Evolutionary conservation across 2,329 filamentous ascomycete genomes (phyloP).

Genomic region (Diaporthe vexans): DNA sequence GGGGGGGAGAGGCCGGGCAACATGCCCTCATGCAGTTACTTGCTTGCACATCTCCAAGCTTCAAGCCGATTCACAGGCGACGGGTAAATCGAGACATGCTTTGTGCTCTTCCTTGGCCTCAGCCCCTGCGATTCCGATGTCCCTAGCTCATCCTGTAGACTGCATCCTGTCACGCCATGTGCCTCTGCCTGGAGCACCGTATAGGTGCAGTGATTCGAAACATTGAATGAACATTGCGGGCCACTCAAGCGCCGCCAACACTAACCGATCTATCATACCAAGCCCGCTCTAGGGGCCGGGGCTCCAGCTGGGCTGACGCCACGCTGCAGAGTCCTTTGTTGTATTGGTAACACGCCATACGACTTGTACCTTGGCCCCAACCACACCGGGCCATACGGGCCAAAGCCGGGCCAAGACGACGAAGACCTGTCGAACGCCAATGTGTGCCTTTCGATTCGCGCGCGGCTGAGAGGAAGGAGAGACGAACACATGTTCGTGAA

Average conservation of each 20-base stretch:
- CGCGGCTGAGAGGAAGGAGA: not conserved
- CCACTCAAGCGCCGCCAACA: not conserved
- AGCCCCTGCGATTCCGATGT: not conserved
- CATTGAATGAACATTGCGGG: not conserved
- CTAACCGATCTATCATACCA: not conserved
- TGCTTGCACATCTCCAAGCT: not conserved
- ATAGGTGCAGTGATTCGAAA: too few relatives aligned
- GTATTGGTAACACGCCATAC: not conserved
- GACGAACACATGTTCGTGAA: conserved; percentile 7
- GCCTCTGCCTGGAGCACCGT: too few relatives aligned
- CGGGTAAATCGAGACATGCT: not conserved
- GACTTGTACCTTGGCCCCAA: not conserved
- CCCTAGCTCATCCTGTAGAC: not conserved
- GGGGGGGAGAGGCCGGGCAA: not conserved
- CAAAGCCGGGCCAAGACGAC: not conserved
- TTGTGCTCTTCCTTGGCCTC: not conserved
- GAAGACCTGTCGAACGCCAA: not conserved
- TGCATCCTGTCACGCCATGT: not conserved
- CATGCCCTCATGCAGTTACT: not conserved
- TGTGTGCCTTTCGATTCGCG: not conserved
- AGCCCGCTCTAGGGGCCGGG: not conserved
- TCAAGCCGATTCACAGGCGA: not conserved
- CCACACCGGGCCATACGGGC: not conserved
- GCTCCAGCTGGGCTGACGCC: not conserved
- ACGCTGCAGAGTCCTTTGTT: conserved; percentile 12